phyloP scores from a whole-genome alignment of 2,329 filamentous ascomycete genomes.

The Aureobasidium mangrovei region DNA sequence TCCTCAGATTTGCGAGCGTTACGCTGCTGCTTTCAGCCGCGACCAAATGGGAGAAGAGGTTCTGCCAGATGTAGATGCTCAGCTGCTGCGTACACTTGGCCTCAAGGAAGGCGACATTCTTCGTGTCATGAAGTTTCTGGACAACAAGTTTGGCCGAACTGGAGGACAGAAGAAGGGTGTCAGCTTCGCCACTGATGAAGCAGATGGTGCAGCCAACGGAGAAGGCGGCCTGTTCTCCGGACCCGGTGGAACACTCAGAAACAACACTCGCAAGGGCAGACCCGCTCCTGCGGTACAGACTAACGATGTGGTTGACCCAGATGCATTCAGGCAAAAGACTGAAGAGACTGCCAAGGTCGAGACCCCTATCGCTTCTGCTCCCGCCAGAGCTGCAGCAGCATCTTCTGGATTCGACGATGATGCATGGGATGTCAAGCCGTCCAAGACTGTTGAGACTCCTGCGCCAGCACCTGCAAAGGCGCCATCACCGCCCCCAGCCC shows the following conservation, averaged over 20 bases:
- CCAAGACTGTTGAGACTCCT: slow-evolving; percentile 44
- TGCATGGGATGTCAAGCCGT: slow-evolving; percentile 91
- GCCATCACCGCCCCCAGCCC: slow-evolving; percentile 27
- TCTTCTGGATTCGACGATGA: slow-evolving; percentile 80
- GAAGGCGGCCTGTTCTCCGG: slow-evolving; percentile 79
- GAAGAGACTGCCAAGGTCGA: slow-evolving; percentile 40
- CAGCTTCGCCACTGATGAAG: slow-evolving; percentile 49
- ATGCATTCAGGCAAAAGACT: slow-evolving; percentile 62
- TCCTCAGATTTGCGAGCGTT: slow-evolving; percentile 87
- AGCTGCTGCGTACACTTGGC: slow-evolving; percentile 77
- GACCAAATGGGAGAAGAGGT: slow-evolving; percentile 97
- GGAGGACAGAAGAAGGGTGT: slow-evolving; percentile 20
- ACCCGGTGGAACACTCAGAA: slow-evolving; percentile 79
- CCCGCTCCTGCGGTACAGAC: slow-evolving; percentile 80
- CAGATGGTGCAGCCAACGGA: slow-evolving; percentile 41
- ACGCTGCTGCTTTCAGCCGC: slow-evolving; percentile 76
- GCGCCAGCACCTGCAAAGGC: slow-evolving; percentile 26
- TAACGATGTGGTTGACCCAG: slow-evolving; percentile 78
- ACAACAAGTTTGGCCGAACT: slow-evolving; percentile 66
- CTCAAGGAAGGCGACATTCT: slow-evolving; percentile 93
- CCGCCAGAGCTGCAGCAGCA: slow-evolving; percentile 42
- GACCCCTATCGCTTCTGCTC: slow-evolving; percentile 41
- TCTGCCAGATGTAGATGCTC: slow-evolving; percentile 77
- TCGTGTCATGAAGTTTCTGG: slow-evolving; percentile 83
- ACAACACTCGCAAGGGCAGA: slow-evolving; percentile 88